Percentiles rank a stretch among this genome's conserved stretches.
phyloP scores from a whole-genome alignment of 164 flowering plant species.

The Stephania japonica region DNA sequence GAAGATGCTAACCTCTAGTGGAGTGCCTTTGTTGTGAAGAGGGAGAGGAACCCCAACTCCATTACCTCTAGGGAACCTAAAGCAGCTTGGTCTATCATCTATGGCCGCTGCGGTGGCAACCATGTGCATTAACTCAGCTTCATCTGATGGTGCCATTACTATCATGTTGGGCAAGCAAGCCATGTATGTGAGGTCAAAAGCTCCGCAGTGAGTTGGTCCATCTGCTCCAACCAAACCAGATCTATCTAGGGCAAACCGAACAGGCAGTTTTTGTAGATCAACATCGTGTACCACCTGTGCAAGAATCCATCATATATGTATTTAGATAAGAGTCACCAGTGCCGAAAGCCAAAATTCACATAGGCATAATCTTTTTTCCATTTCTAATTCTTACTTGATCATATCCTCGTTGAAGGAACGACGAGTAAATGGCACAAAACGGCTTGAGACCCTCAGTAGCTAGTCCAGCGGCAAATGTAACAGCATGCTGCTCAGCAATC shows the following conservation, averaged over 20 bases:
- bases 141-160: slow-evolving; percentile 94
- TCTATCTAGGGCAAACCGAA: slow-evolving; percentile 82
- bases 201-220: slow-evolving; percentile 97
- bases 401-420: slow-evolving; percentile 86
- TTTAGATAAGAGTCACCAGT: neutral
- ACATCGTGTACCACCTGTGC: slow-evolving; percentile 88
- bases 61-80: slow-evolving; percentile 88
- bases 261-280: slow-evolving; percentile 90
- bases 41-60: slow-evolving; percentile 68
- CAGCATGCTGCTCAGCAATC: slow-evolving; percentile 97
- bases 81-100: slow-evolving; percentile 86
- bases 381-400: slow-evolving; percentile 54
- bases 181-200: slow-evolving; percentile 90
- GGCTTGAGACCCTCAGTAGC: slow-evolving; percentile 95
- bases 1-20: slow-evolving; percentile 58
- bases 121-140: slow-evolving; percentile 86
- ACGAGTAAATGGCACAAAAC: slow-evolving; percentile 89
- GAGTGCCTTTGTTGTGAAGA: slow-evolving; percentile 60
- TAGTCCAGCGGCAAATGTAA: slow-evolving; percentile 93
- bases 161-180: slow-evolving; percentile 95
- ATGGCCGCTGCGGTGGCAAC: slow-evolving; percentile 88
- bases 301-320: neutral
- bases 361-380: neutral
- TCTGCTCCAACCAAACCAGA: slow-evolving; percentile 96
- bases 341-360: neutral